These are phyloP conservation scores for Serendipita sp. DNA, from an alignment of 768 basidiomycete species.

Conservation along the genomic window DNA sequence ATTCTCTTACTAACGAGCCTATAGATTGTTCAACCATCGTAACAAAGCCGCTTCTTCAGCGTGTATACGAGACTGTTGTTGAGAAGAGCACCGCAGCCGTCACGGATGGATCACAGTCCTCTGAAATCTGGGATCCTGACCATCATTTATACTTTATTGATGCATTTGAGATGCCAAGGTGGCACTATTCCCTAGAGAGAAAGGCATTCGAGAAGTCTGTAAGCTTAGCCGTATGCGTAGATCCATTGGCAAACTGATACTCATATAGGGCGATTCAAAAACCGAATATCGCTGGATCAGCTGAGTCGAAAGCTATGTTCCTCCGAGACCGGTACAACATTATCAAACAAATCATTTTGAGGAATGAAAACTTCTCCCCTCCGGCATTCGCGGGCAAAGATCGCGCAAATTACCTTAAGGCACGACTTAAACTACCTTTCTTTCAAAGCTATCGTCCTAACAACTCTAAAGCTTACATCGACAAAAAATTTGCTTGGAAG, in stretches of 20 bases:
- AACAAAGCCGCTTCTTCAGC: constrained; percentile 41
- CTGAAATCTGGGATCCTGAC: constrained; percentile 59
- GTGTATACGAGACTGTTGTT: constrained; percentile 63
- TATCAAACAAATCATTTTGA: constrained; percentile 79
- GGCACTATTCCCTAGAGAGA: constrained; percentile 77
- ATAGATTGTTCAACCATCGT: constrained; percentile 23
- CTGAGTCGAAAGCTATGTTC: constrained; percentile 64
- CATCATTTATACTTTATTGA: constrained; percentile 70
- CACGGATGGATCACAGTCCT: constrained; percentile 23
- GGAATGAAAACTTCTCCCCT: constrained; percentile 96
- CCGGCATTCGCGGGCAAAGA: constrained; percentile 84
- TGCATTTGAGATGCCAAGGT: constrained; percentile 90
- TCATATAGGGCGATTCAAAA: constrained; percentile 31
- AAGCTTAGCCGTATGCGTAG: not conserved
- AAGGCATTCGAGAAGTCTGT: constrained; percentile 77
- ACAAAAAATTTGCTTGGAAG: constrained; percentile 92
- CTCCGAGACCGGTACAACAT: constrained; percentile 76
- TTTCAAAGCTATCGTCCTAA: not conserved
- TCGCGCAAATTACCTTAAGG: constrained; percentile 74
- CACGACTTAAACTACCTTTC: constrained; percentile 19
- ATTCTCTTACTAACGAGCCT: not conserved
- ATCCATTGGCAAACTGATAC: not conserved
- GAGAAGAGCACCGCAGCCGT: constrained; percentile 36
- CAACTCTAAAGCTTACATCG: constrained; percentile 54
- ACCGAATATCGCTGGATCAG: constrained; percentile 61